Evolutionary conservation across 23 red algal species (phyloP).

Genomic region (Pyropia haitanensis): DNA sequence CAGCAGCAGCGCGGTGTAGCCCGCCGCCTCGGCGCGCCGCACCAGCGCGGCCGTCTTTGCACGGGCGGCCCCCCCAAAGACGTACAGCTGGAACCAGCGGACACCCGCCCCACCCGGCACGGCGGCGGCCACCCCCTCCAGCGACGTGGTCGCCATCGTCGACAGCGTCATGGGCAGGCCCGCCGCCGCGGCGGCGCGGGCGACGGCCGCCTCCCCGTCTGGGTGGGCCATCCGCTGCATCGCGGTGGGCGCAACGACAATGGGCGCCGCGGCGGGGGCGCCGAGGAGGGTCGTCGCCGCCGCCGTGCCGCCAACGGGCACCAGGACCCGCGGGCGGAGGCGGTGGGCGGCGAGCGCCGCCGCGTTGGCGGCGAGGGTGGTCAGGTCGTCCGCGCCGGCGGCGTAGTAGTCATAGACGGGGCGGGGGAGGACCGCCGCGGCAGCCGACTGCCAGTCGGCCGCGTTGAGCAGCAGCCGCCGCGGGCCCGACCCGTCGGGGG

Average conservation of each 20-base stretch:
- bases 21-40: constrained; percentile 29
- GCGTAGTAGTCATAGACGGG: constrained; percentile 83
- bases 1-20: constrained; percentile 55
- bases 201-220: constrained; percentile 76
- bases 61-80: constrained; percentile 43
- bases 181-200: constrained; percentile 34
- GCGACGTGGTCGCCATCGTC: constrained; percentile 54
- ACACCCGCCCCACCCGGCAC: constrained; percentile 17
- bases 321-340: constrained; percentile 65
- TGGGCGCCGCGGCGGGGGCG: constrained; percentile 23
- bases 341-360: constrained; percentile 39
- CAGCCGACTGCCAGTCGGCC: constrained; percentile 38
- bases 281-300: constrained; percentile 39
- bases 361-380: constrained; percentile 63
- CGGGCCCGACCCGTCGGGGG: no score
- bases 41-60: constrained; percentile 42
- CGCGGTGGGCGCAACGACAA: constrained; percentile 78
- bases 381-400: constrained; percentile 58
- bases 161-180: constrained; percentile 49
- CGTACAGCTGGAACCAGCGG: constrained; percentile 83
- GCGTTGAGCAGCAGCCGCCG: constrained; percentile 14
- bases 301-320: constrained; percentile 24
- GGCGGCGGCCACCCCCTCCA: constrained; percentile 47
- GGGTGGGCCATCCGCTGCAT: constrained; percentile 94
- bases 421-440: constrained; percentile 37